Evolutionary conservation across 2,329 filamentous ascomycete species (phyloP).

Genomic region (Exophiala mesophila): DNA sequence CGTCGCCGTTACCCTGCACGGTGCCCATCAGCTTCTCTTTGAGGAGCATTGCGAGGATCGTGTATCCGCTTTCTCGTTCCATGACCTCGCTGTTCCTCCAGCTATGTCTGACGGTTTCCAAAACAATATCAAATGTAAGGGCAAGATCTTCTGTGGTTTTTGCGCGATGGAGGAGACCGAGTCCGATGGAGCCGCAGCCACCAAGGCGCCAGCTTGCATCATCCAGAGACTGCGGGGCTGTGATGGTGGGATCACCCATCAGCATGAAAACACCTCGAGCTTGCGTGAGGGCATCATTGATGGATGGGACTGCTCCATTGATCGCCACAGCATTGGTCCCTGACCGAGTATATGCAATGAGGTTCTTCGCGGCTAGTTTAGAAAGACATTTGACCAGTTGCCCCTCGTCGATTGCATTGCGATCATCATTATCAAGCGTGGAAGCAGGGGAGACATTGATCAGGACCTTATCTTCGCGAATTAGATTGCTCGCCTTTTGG

Average conservation of each 20-base stretch:
- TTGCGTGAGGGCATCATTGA: constrained; percentile 82
- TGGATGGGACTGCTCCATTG: constrained; percentile 79
- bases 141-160: constrained; percentile 65
- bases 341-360: constrained; percentile 65
- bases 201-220: constrained; percentile 88
- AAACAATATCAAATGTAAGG: constrained; percentile 74
- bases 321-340: constrained; percentile 75
- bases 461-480: constrained; percentile 75
- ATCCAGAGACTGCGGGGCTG: constrained; percentile 77
- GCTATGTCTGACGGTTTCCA: constrained; percentile 79
- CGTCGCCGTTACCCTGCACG: constrained; percentile 13
- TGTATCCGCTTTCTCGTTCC: constrained; percentile 92
- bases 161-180: constrained; percentile 79
- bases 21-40: constrained; percentile 63
- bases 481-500: constrained; percentile 72
- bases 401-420: constrained; percentile 65
- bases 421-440: constrained; percentile 75
- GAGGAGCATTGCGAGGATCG: constrained; percentile 76
- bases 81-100: constrained; percentile 99
- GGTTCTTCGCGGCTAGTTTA: constrained; percentile 60
- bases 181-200: constrained; percentile 78
- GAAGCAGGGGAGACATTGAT: constrained; percentile 78
- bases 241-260: constrained; percentile 75
- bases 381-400: constrained; percentile 73
- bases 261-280: constrained; percentile 76